A percentile compares a stretch with the other conserved stretches of the same genome.
phyloP scores from a whole-genome alignment of 371 early-diverging fungal species.

The Zopfochytrium polystomum region DNA sequence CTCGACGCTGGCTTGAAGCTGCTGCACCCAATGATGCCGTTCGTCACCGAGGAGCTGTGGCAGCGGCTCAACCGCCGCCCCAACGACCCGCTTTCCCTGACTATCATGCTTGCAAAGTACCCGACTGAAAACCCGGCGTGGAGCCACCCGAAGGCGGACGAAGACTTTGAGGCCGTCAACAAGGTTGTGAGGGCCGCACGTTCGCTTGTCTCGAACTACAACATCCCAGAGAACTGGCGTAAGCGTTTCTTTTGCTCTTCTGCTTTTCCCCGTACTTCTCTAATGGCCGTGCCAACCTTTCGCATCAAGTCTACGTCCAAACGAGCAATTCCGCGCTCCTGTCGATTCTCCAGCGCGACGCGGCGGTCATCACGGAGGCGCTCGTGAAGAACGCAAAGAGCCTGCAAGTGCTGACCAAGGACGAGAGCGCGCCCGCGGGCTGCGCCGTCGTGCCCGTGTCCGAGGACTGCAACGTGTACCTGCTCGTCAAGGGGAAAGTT shows the following conservation, averaged over 20 bases:
- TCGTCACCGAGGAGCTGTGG: constrained; percentile 98
- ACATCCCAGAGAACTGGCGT: constrained; percentile 49
- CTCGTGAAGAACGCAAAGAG: constrained; percentile 73
- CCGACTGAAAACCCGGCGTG: constrained; percentile 35
- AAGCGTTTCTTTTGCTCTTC: background rate
- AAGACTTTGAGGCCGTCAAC: constrained; percentile 75
- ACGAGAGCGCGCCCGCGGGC: constrained; percentile 63
- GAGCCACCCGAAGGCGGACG: constrained; percentile 57
- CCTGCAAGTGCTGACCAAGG: constrained; percentile 48
- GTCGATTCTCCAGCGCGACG: constrained; percentile 43
- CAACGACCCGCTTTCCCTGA: constrained; percentile 25
- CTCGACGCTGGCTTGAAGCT: constrained; percentile 90
- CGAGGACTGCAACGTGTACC: constrained; percentile 57
- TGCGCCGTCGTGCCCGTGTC: constrained; percentile 64
- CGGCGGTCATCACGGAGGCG: constrained; percentile 51
- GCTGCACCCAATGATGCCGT: constrained; percentile 99
- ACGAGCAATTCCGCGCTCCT: constrained; percentile 17
- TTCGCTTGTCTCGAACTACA: constrained; percentile 69
- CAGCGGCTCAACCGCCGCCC: constrained; percentile 69
- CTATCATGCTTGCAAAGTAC: constrained; percentile 46
- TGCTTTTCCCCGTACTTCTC: background rate
- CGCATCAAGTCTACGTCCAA: constrained; percentile 38
- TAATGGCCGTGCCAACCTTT: background rate
- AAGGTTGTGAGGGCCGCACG: constrained; percentile 73
- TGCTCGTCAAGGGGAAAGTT: constrained; percentile 73